Percentiles rank a stretch among this genome's conserved stretches.
Evolutionary conservation across 345 rosid genomes (phyloP).

Genomic region (Passiflora organensis): DNA sequence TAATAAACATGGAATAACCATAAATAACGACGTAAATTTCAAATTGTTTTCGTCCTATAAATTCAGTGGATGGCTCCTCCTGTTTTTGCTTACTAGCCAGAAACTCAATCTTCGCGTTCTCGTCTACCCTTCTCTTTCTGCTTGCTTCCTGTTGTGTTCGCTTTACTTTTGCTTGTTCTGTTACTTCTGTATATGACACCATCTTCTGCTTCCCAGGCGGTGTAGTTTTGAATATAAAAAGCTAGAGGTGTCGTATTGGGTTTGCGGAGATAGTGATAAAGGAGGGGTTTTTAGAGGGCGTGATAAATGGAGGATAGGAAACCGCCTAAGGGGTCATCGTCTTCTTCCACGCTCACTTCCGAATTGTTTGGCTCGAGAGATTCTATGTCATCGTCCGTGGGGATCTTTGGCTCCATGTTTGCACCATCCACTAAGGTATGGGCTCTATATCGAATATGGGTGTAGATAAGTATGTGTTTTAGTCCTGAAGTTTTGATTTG

Average conservation of each 20-base stretch:
- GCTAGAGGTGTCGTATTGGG: too few relatives aligned
- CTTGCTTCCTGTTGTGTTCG: too few relatives aligned
- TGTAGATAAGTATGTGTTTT: neutral
- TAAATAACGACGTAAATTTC: too few relatives aligned
- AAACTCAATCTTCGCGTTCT: conserved; percentile 36
- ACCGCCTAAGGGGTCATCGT: conserved; percentile 24
- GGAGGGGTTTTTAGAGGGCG: too few relatives aligned
- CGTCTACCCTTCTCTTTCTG: neutral
- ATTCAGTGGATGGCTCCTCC: conserved; percentile 13
- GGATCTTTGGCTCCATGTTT: conserved; percentile 57
- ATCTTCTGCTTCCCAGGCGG: conserved; percentile 15
- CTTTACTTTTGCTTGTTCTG: neutral
- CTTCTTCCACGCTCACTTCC: conserved; percentile 45
- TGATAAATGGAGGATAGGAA: conserved; percentile 72
- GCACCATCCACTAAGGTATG: conserved; percentile 55
- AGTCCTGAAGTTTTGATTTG: neutral
- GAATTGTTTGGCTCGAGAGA: conserved; percentile 72
- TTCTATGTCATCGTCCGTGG: conserved; percentile 42
- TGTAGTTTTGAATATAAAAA: conserved; percentile 11
- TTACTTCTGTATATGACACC: neutral
- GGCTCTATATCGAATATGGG: neutral
- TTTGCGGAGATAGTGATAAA: neutral
- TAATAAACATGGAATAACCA: too few relatives aligned
- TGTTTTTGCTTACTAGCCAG: neutral
- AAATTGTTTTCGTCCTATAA: too few relatives aligned